These are phyloP conservation scores for Fusarium heterosporum DNA, from an alignment of 2,329 filamentous ascomycete genomes.

Conservation along the genomic window DNA sequence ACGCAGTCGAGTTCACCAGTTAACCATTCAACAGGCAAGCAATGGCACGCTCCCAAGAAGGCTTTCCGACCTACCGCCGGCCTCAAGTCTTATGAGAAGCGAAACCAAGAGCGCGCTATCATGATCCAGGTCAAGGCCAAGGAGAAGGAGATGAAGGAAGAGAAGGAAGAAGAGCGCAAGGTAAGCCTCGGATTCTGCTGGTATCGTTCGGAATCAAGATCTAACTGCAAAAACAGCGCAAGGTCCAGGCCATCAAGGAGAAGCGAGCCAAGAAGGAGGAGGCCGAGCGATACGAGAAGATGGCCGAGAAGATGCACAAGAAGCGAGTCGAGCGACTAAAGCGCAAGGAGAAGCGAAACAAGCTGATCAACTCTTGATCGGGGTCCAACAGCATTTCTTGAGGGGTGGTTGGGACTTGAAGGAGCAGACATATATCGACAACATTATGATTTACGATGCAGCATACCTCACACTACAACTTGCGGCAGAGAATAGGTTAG, in stretches of 20 bases:
- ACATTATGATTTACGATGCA: constrained; percentile 44
- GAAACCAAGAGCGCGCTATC: constrained; percentile 75
- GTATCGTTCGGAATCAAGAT: neutral
- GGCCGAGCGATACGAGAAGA: constrained; percentile 89
- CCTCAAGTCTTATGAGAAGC: constrained; percentile 81
- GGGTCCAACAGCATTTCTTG: neutral
- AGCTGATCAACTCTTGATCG: constrained; percentile 74
- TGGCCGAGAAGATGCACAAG: constrained; percentile 98
- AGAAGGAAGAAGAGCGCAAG: constrained; percentile 90
- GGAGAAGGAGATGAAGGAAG: constrained; percentile 95
- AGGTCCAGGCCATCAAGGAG: constrained; percentile 84
- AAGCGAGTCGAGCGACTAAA: constrained; percentile 94
- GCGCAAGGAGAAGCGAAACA: constrained; percentile 96
- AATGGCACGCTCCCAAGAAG: constrained; percentile 88
- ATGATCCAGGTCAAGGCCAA: constrained; percentile 86
- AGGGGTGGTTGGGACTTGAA: neutral
- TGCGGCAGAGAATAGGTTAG: constrained; percentile 18
- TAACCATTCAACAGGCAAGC: constrained; percentile 75
- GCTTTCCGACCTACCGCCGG: constrained; percentile 87
- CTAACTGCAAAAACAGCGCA: constrained; percentile 64
- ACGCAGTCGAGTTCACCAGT: neutral
- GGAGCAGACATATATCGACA: constrained; percentile 20
- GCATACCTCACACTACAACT: constrained; percentile 31
- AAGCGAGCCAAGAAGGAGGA: constrained; percentile 91
- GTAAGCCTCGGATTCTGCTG: constrained; percentile 59